Evolutionary conservation across 768 basidiomycete genomes (phyloP), one percentile per base, ranked within the genome.

Genomic region (Xerocomus potaroensis): DNA sequence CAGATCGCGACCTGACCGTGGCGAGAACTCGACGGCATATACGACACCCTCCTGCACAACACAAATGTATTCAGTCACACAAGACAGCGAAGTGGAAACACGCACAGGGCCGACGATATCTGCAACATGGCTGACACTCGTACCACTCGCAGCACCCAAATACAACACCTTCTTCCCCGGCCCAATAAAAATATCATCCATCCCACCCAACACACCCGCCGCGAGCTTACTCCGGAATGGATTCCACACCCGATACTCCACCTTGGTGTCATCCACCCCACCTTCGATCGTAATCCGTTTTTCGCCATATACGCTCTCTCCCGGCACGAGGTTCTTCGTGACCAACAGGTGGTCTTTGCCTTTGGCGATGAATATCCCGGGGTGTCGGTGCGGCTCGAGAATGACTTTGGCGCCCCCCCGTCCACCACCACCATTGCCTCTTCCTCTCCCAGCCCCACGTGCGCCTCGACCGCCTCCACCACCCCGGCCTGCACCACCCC

Each of bases 191-290:
- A 98, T 91, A 47, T 91, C 72, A 61, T 97, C 96, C 69, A 99
- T 73, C 61, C 96, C 96, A 53, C 93, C 91, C 49, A 98, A 74
- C 41, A 98, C 89, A 68, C 96, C 96, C 30, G 96, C 96, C 24
- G 96, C 96, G 56, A 99, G 68, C 76, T 98, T 99, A 64, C 80
- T 83, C 56, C 96, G 80, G 83, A 99, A 99, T 38, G 96, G 96
- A 73, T 99, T 99, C 96, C 96, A 99, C 24, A 99, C 96, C 45
- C 96, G 79, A 71, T 97, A 99, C 71, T 99, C 96, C 54, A 82
- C 76, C 73, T 99, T 99, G 49, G 85, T 87, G 34, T 78, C 85
- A 35, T 86, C 87, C 16, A 75, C 79, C 35, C 76, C 82, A 16
- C 71, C 72, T 12, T 93, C 91, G 60, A 97, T 80, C 14, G 85